These are phyloP conservation scores for Aureobasidium namibiae DNA, from an alignment of 2,329 filamentous ascomycete genomes.

Conservation along the genomic window DNA sequence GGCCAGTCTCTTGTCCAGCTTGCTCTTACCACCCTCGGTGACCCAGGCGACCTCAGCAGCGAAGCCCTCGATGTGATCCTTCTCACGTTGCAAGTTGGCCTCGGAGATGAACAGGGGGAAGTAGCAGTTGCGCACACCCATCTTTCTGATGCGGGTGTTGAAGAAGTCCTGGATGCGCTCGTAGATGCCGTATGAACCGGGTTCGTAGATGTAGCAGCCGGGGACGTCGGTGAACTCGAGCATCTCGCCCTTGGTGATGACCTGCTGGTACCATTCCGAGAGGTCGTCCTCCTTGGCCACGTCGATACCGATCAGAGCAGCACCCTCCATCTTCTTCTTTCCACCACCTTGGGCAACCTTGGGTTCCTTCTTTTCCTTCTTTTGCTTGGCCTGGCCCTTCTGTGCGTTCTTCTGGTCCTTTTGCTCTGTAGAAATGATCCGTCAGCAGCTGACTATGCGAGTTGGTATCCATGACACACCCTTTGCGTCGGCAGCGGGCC, in stretches of 20 bases:
- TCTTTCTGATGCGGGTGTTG: slow-evolving; percentile 67
- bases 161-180: slow-evolving; percentile 54
- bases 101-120: slow-evolving; percentile 94
- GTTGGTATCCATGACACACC: neutral
- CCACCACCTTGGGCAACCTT: slow-evolving; percentile 14
- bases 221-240: slow-evolving; percentile 97
- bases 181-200: slow-evolving; percentile 60
- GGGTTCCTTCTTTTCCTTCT: slow-evolving; percentile 16
- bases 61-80: slow-evolving; percentile 98
- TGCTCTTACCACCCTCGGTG: slow-evolving; percentile 81
- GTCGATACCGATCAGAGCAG: slow-evolving; percentile 76
- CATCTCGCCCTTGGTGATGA: slow-evolving; percentile 94
- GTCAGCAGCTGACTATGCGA: neutral
- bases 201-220: slow-evolving; percentile 90
- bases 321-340: slow-evolving; percentile 45
- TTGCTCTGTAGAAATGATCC: slow-evolving; percentile 18
- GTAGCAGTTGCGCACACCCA: slow-evolving; percentile 91
- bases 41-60: slow-evolving; percentile 88
- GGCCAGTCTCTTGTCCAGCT: slow-evolving; percentile 73
- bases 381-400: slow-evolving; percentile 21
- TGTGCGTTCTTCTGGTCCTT: slow-evolving; percentile 25
- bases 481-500: slow-evolving; percentile 15
- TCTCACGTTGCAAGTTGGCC: slow-evolving; percentile 78
- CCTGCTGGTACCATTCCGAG: slow-evolving; percentile 93
- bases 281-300: slow-evolving; percentile 80